These are phyloP conservation scores for Sonneratia alba DNA, from an alignment of 345 rosid species.

Conservation along the genomic window DNA sequence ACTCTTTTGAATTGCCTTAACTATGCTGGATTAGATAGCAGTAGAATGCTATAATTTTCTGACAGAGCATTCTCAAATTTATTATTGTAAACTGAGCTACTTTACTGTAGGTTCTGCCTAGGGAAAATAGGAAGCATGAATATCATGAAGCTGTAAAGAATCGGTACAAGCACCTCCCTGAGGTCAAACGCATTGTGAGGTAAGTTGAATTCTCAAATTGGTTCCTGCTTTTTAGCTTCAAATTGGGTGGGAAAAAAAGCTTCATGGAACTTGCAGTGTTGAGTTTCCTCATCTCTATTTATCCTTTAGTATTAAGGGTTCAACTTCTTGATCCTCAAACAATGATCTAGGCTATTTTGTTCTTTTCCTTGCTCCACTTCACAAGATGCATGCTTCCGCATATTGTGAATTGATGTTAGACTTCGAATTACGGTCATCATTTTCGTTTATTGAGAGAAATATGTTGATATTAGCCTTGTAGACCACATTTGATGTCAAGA, in stretches of 20 bases:
- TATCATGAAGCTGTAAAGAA: constrained; percentile 76
- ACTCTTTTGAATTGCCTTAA: background rate
- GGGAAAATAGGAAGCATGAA: constrained; percentile 75
- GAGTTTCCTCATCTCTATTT: too few species aligned
- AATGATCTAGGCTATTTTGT: too few species aligned
- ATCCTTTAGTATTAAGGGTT: too few species aligned
- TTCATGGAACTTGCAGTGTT: background rate
- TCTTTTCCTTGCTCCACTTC: background rate
- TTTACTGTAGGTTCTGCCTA: constrained; percentile 61
- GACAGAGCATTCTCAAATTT: background rate
- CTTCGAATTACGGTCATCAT: background rate
- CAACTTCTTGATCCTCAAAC: too few species aligned
- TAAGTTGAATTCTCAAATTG: constrained; percentile 15
- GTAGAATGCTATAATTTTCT: background rate
- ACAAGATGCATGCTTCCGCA: background rate
- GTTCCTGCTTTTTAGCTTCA: background rate
- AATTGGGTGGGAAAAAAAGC: background rate
- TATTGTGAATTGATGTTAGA: background rate
- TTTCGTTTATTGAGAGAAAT: too few species aligned
- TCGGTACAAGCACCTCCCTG: constrained; percentile 83
- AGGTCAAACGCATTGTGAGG: constrained; percentile 86
- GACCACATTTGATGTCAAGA: too few species aligned
- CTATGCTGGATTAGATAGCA: background rate
- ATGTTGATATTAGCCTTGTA: too few species aligned
- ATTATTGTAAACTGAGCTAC: background rate